phyloP scores from a whole-genome alignment of 495 filamentous ascomycete species.

The Tuber borchii region DNA sequence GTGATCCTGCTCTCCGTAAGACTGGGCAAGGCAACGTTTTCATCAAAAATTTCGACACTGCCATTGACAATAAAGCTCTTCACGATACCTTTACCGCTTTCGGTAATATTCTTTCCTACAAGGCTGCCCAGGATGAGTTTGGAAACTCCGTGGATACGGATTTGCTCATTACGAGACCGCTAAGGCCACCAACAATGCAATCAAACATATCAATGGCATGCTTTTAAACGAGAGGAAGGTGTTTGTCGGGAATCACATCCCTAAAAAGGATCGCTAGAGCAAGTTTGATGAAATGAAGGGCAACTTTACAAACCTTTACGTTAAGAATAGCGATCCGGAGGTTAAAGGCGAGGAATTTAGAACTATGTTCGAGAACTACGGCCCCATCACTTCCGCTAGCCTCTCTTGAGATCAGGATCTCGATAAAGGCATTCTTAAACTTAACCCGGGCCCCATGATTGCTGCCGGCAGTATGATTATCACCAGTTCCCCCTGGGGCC shows the following conservation, averaged over 20 bases:
- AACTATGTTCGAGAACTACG: conserved; percentile 79
- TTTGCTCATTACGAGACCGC: conserved; percentile 99
- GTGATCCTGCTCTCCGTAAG: conserved; percentile 97
- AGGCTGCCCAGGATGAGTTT: conserved; percentile 95
- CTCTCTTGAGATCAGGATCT: conserved; percentile 79
- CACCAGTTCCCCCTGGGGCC: too few species aligned
- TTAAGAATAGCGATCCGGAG: conserved; percentile 92
- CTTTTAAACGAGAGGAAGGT: conserved; percentile 99
- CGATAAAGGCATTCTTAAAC: too few species aligned
- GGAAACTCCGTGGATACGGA: conserved; percentile 96
- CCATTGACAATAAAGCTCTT: conserved; percentile 99
- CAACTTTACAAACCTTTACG: conserved; percentile 99
- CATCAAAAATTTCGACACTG: conserved; percentile 98
- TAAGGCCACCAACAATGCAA: conserved; percentile 90
- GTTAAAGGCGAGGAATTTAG: conserved; percentile 91
- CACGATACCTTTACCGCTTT: conserved; percentile 99
- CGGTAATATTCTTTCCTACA: conserved; percentile 98
- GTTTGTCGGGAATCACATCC: conserved; percentile 97
- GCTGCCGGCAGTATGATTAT: too few species aligned
- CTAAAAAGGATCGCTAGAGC: conserved; percentile 99
- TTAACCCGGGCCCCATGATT: too few species aligned
- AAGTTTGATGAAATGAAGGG: conserved; percentile 99
- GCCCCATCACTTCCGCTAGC: conserved; percentile 91
- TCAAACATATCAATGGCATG: conserved; percentile 99
- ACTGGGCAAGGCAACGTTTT: conserved; percentile 99